Conservation (phyloP, 257 asterid genomes). For the Solanum etuberosum region DNA sequence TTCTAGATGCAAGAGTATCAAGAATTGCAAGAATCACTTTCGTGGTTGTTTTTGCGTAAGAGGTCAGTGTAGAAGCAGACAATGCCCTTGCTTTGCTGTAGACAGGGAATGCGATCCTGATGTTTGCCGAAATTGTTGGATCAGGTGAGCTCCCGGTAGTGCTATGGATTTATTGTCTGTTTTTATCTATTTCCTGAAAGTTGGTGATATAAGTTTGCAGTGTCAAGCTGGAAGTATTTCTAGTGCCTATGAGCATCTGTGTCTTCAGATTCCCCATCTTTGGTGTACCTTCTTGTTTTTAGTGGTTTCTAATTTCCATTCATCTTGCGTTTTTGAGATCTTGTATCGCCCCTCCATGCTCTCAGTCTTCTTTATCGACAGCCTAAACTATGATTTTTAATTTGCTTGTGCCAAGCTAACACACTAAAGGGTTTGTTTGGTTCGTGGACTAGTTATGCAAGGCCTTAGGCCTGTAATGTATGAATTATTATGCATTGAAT, state of each 20-base stretch:
- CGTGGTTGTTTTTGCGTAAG: constrained; percentile 98
- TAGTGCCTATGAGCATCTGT: background rate
- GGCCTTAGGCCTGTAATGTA: background rate
- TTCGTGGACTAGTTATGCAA: background rate
- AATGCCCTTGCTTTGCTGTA: constrained; percentile 97
- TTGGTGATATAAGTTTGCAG: background rate
- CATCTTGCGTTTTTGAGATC: background rate
- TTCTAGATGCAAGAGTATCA: constrained; percentile 46
- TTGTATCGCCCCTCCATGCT: background rate
- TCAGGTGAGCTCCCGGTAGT: constrained; percentile 44
- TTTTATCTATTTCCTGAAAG: background rate
- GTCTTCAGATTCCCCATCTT: background rate
- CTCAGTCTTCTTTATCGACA: background rate
- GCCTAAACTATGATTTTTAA: background rate
- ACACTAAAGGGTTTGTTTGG: background rate
- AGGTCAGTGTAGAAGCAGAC: constrained; percentile 99
- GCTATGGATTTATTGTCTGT: constrained; percentile 1
- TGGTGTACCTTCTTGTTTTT: background rate
- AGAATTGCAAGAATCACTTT: constrained; percentile 88
- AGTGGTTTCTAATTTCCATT: background rate
- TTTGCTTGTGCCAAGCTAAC: background rate
- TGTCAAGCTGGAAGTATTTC: background rate
- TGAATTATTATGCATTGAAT: background rate
- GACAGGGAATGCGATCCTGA: constrained; percentile 95
- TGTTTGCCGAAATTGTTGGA: constrained; percentile 97